Conservation (phyloP, 2,329 filamentous ascomycete species). For the Cadophora gregata region DNA sequence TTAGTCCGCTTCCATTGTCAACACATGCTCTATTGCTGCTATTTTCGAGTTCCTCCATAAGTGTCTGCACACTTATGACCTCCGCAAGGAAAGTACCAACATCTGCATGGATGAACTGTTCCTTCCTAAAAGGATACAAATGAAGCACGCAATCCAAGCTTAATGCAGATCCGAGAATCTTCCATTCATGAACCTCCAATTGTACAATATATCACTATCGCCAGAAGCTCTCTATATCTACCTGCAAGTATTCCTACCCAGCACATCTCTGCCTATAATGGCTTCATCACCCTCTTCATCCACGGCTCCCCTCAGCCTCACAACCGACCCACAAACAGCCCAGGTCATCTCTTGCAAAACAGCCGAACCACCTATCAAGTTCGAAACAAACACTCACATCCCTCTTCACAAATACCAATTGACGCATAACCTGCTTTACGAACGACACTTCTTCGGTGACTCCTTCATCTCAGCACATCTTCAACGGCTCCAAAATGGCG, state of each 20-base stretch:
- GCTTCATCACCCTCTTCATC: neutral
- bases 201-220: neutral
- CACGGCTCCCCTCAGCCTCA: neutral
- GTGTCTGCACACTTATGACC: neutral
- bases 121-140: neutral
- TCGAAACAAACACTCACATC: constrained; percentile 30
- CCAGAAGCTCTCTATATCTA: neutral
- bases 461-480: constrained; percentile 56
- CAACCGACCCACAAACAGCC: neutral
- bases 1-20: neutral
- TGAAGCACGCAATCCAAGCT: neutral
- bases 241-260: neutral
- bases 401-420: constrained; percentile 35
- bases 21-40: neutral
- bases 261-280: neutral
- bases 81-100: neutral
- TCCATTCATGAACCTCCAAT: neutral
- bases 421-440: constrained; percentile 54
- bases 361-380: neutral
- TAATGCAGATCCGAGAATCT: neutral
- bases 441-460: constrained; percentile 53
- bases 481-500: constrained; percentile 56
- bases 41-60: neutral
- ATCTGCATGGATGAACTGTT: neutral
- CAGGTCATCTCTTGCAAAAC: constrained; percentile 2